phyloP scores from a whole-genome alignment of 2,329 filamentous ascomycete genomes.

The Epichloe baconii region DNA sequence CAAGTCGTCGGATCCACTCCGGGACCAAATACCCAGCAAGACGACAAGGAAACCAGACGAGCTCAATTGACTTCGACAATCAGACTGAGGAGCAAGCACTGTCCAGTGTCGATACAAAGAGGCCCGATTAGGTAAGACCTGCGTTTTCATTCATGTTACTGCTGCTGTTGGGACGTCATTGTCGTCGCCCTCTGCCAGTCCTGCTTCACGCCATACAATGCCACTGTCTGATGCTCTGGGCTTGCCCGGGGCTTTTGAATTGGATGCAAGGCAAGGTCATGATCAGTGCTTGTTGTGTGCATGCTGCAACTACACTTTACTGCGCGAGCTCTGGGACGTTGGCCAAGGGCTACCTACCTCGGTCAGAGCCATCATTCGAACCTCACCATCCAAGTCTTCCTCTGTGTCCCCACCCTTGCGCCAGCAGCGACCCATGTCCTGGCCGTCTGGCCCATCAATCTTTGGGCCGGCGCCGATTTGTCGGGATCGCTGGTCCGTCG shows the following conservation, averaged over 20 bases:
- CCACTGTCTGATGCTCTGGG: not conserved
- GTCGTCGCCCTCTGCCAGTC: not conserved
- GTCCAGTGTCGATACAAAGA: not conserved
- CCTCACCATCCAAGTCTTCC: not conserved
- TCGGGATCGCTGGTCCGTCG: not conserved
- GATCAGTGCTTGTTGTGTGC: not conserved
- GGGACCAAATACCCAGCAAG: not conserved
- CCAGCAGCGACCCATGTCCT: conserved; percentile 1
- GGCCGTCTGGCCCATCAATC: not conserved
- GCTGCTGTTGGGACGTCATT: not conserved
- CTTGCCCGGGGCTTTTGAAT: not conserved
- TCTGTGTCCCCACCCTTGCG: conserved; percentile 1
- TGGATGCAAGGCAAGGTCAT: not conserved
- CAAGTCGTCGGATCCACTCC: not conserved
- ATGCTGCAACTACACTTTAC: not conserved
- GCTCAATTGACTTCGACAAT: not conserved
- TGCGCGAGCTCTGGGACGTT: conserved; percentile 1
- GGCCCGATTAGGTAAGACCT: not conserved
- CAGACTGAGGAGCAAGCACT: not conserved
- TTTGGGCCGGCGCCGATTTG: conserved; percentile 5
- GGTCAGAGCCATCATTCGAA: not conserved
- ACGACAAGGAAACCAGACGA: not conserved
- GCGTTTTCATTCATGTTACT: not conserved
- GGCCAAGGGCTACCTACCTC: not conserved
- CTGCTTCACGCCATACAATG: not conserved